Percentiles rank a stretch among this genome's conserved stretches.
Conservation (phyloP, 2,329 filamentous ascomycete genomes). For the Neofusicoccum cordaticola region DNA sequence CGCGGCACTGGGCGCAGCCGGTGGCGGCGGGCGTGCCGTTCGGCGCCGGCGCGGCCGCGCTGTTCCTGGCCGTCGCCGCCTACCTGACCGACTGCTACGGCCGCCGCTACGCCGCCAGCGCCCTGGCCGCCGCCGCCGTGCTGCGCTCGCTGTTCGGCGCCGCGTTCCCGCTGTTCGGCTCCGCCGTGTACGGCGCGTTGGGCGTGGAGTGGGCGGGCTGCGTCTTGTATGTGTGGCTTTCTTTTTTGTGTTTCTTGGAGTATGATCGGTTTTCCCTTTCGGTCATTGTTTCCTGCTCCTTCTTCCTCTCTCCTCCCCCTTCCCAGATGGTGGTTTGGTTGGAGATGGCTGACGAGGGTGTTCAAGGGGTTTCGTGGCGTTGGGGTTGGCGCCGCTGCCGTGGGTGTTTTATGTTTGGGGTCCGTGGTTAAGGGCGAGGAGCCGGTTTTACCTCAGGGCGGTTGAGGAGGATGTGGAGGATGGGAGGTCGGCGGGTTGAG, state of each 20-base stretch:
- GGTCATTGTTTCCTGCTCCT: too few relatives aligned
- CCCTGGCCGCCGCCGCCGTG: conserved; percentile 76
- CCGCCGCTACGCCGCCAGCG: conserved; percentile 66
- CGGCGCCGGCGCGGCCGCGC: conserved; percentile 69
- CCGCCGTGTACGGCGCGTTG: conserved; percentile 66
- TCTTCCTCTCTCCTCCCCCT: too few relatives aligned
- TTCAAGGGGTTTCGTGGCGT: conserved; percentile 69
- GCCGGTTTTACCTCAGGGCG: conserved; percentile 21
- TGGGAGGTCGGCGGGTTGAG: conserved; percentile 48
- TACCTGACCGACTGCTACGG: conserved; percentile 78
- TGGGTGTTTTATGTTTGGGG: conserved; percentile 70
- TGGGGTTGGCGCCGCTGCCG: conserved; percentile 75
- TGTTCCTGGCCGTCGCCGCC: conserved; percentile 80
- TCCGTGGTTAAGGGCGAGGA: conserved; percentile 55
- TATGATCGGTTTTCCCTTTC: too few relatives aligned
- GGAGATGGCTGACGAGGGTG: too few relatives aligned
- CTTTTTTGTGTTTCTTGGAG: too few relatives aligned
- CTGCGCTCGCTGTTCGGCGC: conserved; percentile 72
- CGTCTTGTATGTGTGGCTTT: conserved; percentile 38
- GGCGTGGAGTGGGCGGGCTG: conserved; percentile 71
- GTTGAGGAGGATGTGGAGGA: conserved; percentile 42
- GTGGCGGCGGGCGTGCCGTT: conserved; percentile 78
- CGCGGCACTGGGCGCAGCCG: conserved; percentile 80
- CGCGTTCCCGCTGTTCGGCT: conserved; percentile 69
- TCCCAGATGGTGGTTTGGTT: too few relatives aligned